Percentiles rank a stretch among this genome's conserved stretches.
phyloP scores from a whole-genome alignment of 2,329 filamentous ascomycete species.

The Beauveria scarabaeidicola region DNA sequence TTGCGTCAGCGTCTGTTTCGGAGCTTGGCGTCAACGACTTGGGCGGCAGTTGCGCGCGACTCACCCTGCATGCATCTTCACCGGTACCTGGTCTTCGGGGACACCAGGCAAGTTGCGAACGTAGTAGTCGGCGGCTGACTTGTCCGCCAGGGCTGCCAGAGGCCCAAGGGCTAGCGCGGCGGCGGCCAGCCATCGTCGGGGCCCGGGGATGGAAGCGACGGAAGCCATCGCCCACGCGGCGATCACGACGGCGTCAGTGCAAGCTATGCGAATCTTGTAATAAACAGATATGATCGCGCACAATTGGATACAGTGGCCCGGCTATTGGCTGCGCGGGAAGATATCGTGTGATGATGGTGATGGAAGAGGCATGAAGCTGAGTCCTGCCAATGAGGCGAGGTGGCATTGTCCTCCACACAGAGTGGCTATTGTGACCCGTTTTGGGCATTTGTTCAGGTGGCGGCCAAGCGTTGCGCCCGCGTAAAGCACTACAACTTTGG shows the following conservation, averaged over 20 bases:
- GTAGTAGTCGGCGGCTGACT: conserved; percentile 68
- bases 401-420: conserved; percentile 4
- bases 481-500: not conserved
- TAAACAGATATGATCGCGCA: not conserved
- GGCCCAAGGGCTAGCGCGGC: conserved; percentile 35
- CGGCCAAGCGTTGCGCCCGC: not conserved
- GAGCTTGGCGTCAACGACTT: not conserved
- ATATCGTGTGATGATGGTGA: conserved; percentile 9
- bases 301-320: not conserved
- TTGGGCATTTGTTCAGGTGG: not conserved
- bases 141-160: conserved; percentile 22
- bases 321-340: not conserved
- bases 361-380: not conserved
- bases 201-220: conserved; percentile 12
- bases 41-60: conserved; percentile 24
- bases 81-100: conserved; percentile 58
- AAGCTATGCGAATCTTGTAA: not conserved
- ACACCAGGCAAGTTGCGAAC: conserved; percentile 78
- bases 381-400: conserved; percentile 4
- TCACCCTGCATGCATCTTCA: conserved; percentile 99
- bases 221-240: conserved; percentile 8
- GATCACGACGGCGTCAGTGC: not conserved
- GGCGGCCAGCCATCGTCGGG: conserved; percentile 24
- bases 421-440: not conserved
- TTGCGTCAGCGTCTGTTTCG: conserved; percentile 18